Base-by-base conservation (phyloP, 768 basidiomycete species). In the Phanerochaete carnosa region DNA sequence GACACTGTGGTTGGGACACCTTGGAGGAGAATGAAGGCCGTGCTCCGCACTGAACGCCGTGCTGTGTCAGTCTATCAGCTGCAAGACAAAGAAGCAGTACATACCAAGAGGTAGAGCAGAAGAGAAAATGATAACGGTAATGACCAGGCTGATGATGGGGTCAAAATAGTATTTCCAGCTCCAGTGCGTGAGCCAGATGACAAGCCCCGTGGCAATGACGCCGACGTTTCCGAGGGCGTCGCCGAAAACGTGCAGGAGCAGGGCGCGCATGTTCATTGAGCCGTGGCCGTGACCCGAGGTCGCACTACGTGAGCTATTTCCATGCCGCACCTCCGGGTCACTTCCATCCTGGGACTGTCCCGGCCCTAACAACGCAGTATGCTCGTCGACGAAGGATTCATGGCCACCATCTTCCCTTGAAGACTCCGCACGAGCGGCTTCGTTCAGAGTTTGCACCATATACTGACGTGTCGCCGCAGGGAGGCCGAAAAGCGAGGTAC, bases 151-250 rank as follows among this genome's bases (percentile, higher is more conserved):
- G 75, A 99, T 94, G 39, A 89, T 72, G 0, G 97, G 97, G 72
- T 99, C 97, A 65, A 87, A 94, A 76, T 95, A 97, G 68, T 86
- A 91, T 70, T 90, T 94, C 82, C 84, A 95, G 65, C 77, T 74
- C 87, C 92, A 95, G 25, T 84, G 77, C 1, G 90, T 88, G 60
- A 91, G 82, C 95, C 94, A 95, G 69, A 99, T 97, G 70, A 98
- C 79, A 11, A 98, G 83, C 58, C 97, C 97, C 3, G 95, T 93
- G 37, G 89, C 87, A 61, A 99, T 97, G 63, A 99, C 97, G 55
- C 97, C 97, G 63, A 98, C 92, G 73, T 99, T 98, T 52, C 97
- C 97, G 28, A 99, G 83, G 58, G 96, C 96, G 77, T 99, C 96
- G 33, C 96, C 96, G 49, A 99, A 73, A 39, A 98, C 97, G 73